Evolutionary conservation across 192 early-diverging fungal genomes (phyloP).

Genomic region (Irineochytrium annulatum): DNA sequence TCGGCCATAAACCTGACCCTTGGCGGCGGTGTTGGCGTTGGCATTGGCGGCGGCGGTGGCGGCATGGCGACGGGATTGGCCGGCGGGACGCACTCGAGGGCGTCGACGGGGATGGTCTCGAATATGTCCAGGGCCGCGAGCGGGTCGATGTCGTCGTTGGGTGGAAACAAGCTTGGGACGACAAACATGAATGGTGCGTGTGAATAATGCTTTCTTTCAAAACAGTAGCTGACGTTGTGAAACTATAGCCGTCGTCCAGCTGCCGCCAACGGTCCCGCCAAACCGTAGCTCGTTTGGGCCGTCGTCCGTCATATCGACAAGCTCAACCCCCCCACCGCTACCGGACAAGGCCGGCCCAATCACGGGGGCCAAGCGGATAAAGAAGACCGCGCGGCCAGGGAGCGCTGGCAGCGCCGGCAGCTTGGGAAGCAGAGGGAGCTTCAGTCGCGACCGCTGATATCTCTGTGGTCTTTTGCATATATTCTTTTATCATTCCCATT

Average conservation of each 20-base stretch:
- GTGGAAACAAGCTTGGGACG: not conserved
- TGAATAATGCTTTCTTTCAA: too few relatives aligned
- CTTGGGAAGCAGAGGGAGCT: slow-evolving; percentile 7
- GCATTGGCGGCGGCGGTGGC: not conserved
- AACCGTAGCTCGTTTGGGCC: not conserved
- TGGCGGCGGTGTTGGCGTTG: not conserved
- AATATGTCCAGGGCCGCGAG: not conserved
- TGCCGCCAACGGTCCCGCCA: not conserved
- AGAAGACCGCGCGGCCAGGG: slow-evolving; percentile 19
- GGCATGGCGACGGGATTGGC: not conserved
- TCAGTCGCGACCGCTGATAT: too few relatives aligned
- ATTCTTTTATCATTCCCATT: too few relatives aligned
- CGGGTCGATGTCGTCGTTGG: not conserved
- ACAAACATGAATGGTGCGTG: not conserved
- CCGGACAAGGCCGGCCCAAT: slow-evolving; percentile 15
- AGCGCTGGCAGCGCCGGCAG: slow-evolving; percentile 21
- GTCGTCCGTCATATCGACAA: not conserved
- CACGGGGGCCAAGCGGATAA: slow-evolving; percentile 18
- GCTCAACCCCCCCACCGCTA: not conserved
- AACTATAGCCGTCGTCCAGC: not conserved
- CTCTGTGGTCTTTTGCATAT: too few relatives aligned
- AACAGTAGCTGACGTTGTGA: not conserved
- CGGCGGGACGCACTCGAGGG: not conserved
- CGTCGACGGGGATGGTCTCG: not conserved
- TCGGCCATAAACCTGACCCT: too few relatives aligned